phyloP scores from a whole-genome alignment of 257 asterid species.

The Plantago elongata region DNA sequence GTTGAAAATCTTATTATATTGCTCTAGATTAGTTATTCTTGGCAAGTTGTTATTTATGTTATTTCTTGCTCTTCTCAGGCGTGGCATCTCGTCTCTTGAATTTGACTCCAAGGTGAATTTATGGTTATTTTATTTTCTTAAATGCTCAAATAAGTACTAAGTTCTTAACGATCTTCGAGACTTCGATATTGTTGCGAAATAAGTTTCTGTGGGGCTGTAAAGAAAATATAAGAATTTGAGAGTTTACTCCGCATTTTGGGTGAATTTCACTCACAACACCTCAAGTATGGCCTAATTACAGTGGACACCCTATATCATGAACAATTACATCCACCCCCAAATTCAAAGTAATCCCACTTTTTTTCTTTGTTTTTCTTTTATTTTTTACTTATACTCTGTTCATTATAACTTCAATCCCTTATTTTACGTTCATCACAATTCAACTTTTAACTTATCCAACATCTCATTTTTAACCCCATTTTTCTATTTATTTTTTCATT shows the following conservation, averaged over 20 bases:
- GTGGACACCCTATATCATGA: too few species aligned
- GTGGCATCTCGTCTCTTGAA: slow-evolving; percentile 73
- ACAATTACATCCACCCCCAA: too few species aligned
- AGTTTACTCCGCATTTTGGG: not conserved
- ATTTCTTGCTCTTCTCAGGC: slow-evolving; percentile 39
- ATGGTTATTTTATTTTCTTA: slow-evolving; percentile 16
- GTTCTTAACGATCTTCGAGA: not conserved
- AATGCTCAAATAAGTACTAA: slow-evolving; percentile 4
- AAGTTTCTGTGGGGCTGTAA: not conserved
- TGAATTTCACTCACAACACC: too few species aligned
- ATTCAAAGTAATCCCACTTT: too few species aligned
- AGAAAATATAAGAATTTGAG: not conserved
- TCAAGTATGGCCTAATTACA: too few species aligned
- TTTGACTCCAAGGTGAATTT: slow-evolving; percentile 77
- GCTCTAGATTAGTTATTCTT: not conserved
- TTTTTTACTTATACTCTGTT: too few species aligned
- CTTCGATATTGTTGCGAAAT: not conserved
- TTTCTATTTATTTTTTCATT: too few species aligned
- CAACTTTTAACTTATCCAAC: too few species aligned
- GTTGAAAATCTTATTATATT: not conserved
- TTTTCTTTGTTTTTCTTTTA: too few species aligned
- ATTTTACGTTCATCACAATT: too few species aligned
- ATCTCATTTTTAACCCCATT: too few species aligned
- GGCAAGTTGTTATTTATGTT: not conserved
- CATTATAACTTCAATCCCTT: too few species aligned